Percentiles rank a stretch among this genome's conserved stretches.
These are phyloP conservation scores for Wickerhamomyces sp. DNA, from an alignment of 1,139 yeast genomes.

Conservation along the genomic window DNA sequence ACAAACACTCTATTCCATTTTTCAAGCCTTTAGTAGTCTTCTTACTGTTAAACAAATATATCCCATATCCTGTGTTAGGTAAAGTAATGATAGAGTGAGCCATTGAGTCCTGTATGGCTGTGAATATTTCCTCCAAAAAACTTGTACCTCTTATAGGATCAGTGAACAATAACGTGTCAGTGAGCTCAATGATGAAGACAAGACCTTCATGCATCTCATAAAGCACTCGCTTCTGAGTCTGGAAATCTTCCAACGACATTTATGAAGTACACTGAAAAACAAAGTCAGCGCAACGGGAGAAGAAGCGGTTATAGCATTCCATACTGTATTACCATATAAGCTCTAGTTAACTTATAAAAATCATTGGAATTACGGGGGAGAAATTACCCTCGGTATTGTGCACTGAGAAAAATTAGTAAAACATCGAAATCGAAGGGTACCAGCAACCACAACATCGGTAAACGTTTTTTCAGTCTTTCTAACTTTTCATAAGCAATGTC, in stretches of 20 bases:
- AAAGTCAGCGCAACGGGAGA: too few species aligned
- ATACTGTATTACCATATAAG: too few species aligned
- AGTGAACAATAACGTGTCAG: conserved; percentile 42
- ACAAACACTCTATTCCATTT: conserved; percentile 30
- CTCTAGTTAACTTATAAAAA: too few species aligned
- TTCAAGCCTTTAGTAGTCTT: conserved; percentile 21
- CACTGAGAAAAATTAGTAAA: too few species aligned
- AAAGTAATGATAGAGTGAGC: conserved; percentile 52
- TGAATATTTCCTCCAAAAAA: conserved; percentile 48
- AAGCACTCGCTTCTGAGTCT: neutral
- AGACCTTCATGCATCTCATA: conserved; percentile 61
- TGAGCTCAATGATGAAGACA: conserved; percentile 54
- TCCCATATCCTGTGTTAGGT: conserved; percentile 63
- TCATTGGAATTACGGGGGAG: too few species aligned
- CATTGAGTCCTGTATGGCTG: conserved; percentile 50
- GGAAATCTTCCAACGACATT: conserved; percentile 6
- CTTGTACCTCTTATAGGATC: conserved; percentile 32
- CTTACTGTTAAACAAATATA: conserved; percentile 51
- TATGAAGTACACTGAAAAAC: too few species aligned
- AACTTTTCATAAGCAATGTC: conserved; percentile 23
- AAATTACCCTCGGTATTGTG: too few species aligned
- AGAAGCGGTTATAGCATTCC: too few species aligned
- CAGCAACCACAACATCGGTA: too few species aligned
- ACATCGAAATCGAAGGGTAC: too few species aligned
- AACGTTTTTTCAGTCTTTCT: too few species aligned